Conservation (phyloP, 2,329 filamentous ascomycete genomes). For the Acephala macrosclerotiorum region DNA sequence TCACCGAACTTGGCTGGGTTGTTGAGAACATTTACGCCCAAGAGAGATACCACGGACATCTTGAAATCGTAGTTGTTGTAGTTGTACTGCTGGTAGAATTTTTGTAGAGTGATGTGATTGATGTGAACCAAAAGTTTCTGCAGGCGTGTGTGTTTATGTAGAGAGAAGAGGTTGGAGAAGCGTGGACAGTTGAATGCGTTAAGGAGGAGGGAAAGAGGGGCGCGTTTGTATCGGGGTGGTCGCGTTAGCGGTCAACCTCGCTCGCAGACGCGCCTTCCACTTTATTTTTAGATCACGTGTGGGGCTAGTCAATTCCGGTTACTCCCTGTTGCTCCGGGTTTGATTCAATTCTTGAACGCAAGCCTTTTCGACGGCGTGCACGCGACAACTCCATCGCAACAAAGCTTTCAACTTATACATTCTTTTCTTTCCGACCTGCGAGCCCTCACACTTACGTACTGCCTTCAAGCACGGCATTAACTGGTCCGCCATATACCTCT, state of each 20-base stretch:
- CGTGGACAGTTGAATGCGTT: not conserved
- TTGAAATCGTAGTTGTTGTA: constrained; percentile 43
- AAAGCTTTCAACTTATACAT: not conserved
- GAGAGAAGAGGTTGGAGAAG: not conserved
- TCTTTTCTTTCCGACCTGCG: not conserved
- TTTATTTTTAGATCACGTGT: constrained; percentile 6
- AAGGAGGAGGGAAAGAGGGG: not conserved
- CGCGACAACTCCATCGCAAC: constrained; percentile 3
- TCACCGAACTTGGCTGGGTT: constrained; percentile 95
- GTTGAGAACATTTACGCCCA: constrained; percentile 95
- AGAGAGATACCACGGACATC: constrained; percentile 96
- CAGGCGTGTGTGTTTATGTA: not conserved
- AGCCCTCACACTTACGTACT: not conserved
- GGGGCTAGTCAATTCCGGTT: not conserved
- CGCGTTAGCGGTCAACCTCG: not conserved
- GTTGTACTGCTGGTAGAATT: constrained; percentile 6
- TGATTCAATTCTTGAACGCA: not conserved
- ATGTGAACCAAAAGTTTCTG: not conserved
- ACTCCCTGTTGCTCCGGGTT: not conserved
- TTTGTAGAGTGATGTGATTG: not conserved
- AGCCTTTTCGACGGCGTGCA: not conserved
- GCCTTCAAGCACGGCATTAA: not conserved
- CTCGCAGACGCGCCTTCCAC: not conserved
- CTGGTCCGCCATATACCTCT: not conserved
- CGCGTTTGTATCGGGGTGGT: constrained; percentile 1